Percentiles rank a stretch among this genome's conserved stretches.
Conservation (phyloP, 2,329 filamentous ascomycete species). For the Clarireedia homoeocarpa region DNA sequence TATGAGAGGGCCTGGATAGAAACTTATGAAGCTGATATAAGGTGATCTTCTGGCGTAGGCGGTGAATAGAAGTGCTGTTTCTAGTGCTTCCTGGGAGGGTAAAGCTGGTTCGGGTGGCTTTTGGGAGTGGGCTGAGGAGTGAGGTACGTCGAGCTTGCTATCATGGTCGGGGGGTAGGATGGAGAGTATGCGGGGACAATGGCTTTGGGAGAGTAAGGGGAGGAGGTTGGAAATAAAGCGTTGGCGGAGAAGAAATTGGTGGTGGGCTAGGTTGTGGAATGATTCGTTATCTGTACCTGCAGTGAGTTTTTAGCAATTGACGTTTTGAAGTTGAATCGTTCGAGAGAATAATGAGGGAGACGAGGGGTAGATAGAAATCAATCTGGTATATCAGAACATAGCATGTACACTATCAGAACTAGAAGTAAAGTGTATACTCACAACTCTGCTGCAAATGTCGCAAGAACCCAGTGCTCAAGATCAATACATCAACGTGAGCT, state of each 20-base stretch:
- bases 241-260: not conserved
- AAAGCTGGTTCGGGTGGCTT: not conserved
- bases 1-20: not conserved
- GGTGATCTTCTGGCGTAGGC: not conserved
- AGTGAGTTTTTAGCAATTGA: not conserved
- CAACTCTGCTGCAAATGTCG: not conserved
- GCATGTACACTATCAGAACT: not conserved
- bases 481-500: not conserved
- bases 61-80: not conserved
- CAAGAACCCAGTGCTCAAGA: not conserved
- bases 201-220: not conserved
- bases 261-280: not conserved
- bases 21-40: not conserved
- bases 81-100: not conserved
- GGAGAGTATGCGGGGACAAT: not conserved
- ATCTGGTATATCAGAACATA: not conserved
- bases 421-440: not conserved
- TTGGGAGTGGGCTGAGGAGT: not conserved
- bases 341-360: not conserved
- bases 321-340: not conserved
- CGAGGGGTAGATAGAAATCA: not conserved
- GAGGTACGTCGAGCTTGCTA: not conserved
- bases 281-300: not conserved
- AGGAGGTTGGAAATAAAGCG: slow-evolving; percentile 1
- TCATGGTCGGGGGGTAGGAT: not conserved